These are phyloP conservation scores for Fusarium sp. DNA, from an alignment of 2,329 filamentous ascomycete species.

Conservation along the genomic window DNA sequence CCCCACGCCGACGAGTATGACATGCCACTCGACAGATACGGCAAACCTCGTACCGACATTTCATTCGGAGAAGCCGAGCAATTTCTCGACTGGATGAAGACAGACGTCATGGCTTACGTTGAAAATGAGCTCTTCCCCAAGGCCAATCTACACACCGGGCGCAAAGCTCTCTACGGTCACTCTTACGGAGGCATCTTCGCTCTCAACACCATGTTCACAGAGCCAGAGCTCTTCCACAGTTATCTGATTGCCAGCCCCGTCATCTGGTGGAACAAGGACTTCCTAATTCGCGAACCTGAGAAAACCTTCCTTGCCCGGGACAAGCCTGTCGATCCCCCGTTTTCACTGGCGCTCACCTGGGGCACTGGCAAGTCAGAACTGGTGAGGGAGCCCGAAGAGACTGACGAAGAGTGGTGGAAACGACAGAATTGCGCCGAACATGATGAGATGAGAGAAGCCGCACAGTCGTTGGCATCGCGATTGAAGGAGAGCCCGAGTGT, in stretches of 20 bases:
- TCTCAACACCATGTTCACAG: conserved; percentile 58
- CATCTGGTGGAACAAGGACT: conserved; percentile 61
- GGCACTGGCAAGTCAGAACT: conserved; percentile 50
- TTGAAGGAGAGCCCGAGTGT: conserved; percentile 36
- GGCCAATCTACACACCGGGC: conserved; percentile 50
- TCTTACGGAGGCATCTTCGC: conserved; percentile 63
- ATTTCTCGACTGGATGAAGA: conserved; percentile 59
- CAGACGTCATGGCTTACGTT: conserved; percentile 53
- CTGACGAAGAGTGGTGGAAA: conserved; percentile 48
- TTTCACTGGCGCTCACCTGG: conserved; percentile 53
- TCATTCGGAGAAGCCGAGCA: conserved; percentile 58
- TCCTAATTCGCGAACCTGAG: conserved; percentile 53
- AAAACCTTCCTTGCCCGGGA: conserved; percentile 41
- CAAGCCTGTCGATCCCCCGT: conserved; percentile 27
- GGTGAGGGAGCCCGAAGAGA: conserved; percentile 46
- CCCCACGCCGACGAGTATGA: conserved; percentile 47
- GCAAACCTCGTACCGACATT: conserved; percentile 45
- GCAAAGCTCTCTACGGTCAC: conserved; percentile 62
- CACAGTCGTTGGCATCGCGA: conserved; percentile 34
- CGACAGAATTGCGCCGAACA: conserved; percentile 44
- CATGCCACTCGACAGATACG: conserved; percentile 41
- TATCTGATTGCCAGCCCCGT: conserved; percentile 61
- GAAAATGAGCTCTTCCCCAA: conserved; percentile 45
- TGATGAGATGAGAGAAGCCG: conserved; percentile 41
- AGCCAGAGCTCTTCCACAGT: conserved; percentile 57